phyloP scores from a whole-genome alignment of 116 monocot species.

The Dioscorea cayenensis region DNA sequence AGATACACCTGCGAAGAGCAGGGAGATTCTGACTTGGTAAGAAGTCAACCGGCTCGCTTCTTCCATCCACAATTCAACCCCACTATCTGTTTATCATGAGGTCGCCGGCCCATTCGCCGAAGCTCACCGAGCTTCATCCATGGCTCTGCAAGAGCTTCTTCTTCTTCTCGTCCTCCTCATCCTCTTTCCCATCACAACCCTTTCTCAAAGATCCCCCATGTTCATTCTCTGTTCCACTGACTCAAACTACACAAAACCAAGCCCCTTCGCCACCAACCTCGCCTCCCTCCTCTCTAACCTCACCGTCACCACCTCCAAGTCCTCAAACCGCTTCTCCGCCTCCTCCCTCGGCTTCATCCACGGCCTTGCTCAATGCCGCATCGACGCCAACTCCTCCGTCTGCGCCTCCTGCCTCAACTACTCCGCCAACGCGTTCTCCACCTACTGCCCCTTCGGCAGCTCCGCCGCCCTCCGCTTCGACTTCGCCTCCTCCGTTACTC shows the following conservation, averaged over 20 bases:
- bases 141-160: no score
- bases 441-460: background rate
- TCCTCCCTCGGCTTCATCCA: background rate
- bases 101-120: no score
- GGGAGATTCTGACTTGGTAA: no score
- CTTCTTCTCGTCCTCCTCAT: background rate
- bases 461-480: background rate
- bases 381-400: background rate
- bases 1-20: no score
- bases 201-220: background rate
- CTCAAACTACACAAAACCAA: conserved; percentile 7
- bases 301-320: background rate
- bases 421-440: background rate
- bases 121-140: no score
- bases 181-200: background rate
- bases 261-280: conserved; percentile 6
- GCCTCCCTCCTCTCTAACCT: background rate
- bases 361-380: background rate
- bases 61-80: no score
- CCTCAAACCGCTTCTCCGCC: background rate
- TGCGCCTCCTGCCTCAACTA: background rate
- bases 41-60: no score
- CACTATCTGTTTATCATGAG: no score
- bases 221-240: background rate
- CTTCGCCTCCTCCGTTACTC: conserved; percentile 8